Conservation (phyloP, 495 filamentous ascomycete genomes). For the Neurospora sublineolata region DNA sequence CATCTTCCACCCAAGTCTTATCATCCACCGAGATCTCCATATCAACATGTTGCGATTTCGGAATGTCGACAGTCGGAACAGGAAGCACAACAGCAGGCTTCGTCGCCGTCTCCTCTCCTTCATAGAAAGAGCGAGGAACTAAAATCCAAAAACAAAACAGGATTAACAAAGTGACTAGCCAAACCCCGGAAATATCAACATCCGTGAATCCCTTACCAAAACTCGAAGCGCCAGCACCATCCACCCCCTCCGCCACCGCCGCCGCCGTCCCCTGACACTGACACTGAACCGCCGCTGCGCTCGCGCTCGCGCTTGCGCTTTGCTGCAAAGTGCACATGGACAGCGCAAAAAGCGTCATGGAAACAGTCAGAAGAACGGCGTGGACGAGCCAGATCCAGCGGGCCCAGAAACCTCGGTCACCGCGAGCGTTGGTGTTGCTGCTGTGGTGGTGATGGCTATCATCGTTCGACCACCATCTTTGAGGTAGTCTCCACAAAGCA, state of each 20-base stretch:
- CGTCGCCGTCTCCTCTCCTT: background rate
- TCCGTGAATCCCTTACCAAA: background rate
- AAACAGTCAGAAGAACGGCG: conserved; percentile 29
- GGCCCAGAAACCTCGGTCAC: background rate
- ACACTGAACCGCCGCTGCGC: conserved; percentile 5
- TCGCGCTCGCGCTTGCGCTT: conserved; percentile 13
- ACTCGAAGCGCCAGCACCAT: background rate
- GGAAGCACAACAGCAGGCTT: background rate
- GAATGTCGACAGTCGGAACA: background rate
- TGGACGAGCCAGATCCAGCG: conserved; percentile 36
- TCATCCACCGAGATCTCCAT: background rate
- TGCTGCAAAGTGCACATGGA: conserved; percentile 23
- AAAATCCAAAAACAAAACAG: background rate
- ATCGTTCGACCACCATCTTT: background rate
- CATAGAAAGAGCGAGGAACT: background rate
- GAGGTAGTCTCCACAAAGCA: background rate
- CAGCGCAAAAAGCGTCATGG: conserved; percentile 30
- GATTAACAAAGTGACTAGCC: background rate
- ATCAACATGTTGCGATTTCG: background rate
- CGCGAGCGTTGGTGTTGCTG: background rate
- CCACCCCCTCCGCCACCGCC: background rate
- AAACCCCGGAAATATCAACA: background rate
- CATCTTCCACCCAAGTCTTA: background rate
- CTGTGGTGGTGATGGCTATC: background rate
- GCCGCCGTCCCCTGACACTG: background rate